Base-by-base conservation (phyloP, 2,329 filamentous ascomycete genomes). In the Phaeosphaeriaceae sp. region DNA sequence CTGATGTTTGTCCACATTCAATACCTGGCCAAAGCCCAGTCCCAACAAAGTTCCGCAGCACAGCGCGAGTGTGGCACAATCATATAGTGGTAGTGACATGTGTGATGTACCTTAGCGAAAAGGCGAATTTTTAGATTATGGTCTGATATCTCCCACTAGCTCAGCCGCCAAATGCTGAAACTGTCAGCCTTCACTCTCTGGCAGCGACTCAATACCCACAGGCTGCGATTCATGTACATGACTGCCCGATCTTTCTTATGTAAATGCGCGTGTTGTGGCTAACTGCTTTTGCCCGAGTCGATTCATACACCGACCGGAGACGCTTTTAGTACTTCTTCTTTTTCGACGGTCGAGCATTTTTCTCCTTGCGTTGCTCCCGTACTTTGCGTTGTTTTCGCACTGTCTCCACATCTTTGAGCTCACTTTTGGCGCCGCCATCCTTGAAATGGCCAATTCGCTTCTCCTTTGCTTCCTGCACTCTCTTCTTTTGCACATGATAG, bases 401-500 rank as follows among this genome's bases (percentile, higher is more conserved):
- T 71, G 96, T 92, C 36, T 93, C 87, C 48, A 85, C 85, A 48
- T 83, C 88, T 79, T 88, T 91, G 67, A 97, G 77, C 79, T 97
- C 93, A 61, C 74, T 88, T 79, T 87, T 92, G 26, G 58, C 72
- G 46, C 88, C 88, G 26, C 87, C 86, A 60, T 91, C 88, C 70
- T 79, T 84, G 77, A 87, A 93, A 55, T 84, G 82, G 42, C 89
- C 90, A 23, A 91, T 76, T 16, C 89, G 81, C 78, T 92, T 92
- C 79, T 97, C 90, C 76, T 88, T 89, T 37, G 93, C 92, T 69
- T 92, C 92, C 13, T 86, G 85, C 15, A 94, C 87, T 68, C 90
- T 87, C 86, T 92, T 92, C 86, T 94, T 96, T 77, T 89, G 87
- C 70, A 87, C 86, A 58, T 95, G 81, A 76, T 90, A 99, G 76